These are phyloP conservation scores for Phyllosticta ampelicida DNA, from an alignment of 2,329 filamentous ascomycete species.

Conservation along the genomic window DNA sequence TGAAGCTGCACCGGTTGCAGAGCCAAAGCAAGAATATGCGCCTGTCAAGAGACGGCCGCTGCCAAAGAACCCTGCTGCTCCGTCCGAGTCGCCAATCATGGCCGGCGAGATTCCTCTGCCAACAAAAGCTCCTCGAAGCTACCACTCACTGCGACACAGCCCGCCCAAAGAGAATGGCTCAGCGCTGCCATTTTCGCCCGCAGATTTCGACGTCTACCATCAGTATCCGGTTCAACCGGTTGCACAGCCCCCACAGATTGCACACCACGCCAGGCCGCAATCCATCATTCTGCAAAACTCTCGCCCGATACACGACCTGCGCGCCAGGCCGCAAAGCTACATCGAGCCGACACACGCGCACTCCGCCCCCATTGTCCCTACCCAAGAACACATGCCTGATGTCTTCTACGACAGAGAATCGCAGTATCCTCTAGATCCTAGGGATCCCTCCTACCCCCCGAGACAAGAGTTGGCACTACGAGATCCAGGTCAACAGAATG, in stretches of 20 bases:
- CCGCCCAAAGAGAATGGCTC: background rate
- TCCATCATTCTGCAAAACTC: slow-evolving; percentile 14
- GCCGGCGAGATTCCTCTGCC: slow-evolving; percentile 13
- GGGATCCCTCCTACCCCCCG: background rate
- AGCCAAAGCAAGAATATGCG: slow-evolving; percentile 42
- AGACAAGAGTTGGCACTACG: background rate
- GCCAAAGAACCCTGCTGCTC: slow-evolving; percentile 56
- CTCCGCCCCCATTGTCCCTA: slow-evolving; percentile 28
- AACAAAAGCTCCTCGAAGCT: slow-evolving; percentile 17
- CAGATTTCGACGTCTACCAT: slow-evolving; percentile 7
- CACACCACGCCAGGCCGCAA: slow-evolving; percentile 3
- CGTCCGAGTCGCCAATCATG: slow-evolving; percentile 27
- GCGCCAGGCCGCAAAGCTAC: slow-evolving; percentile 18
- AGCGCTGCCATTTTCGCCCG: slow-evolving; percentile 5
- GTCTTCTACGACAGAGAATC: background rate
- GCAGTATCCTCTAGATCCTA: slow-evolving; percentile 7
- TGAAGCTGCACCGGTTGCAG: slow-evolving; percentile 14
- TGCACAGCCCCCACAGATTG: background rate
- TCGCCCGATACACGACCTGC: slow-evolving; percentile 18
- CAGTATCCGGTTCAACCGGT: slow-evolving; percentile 6
- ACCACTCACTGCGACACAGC: slow-evolving; percentile 15
- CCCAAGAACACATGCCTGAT: slow-evolving; percentile 5
- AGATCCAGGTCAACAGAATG: background rate
- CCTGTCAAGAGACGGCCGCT: slow-evolving; percentile 74
- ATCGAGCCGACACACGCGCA: slow-evolving; percentile 31